Conservation (phyloP, 352 stramenopile genomes). For the Pythium diclinum region DNA sequence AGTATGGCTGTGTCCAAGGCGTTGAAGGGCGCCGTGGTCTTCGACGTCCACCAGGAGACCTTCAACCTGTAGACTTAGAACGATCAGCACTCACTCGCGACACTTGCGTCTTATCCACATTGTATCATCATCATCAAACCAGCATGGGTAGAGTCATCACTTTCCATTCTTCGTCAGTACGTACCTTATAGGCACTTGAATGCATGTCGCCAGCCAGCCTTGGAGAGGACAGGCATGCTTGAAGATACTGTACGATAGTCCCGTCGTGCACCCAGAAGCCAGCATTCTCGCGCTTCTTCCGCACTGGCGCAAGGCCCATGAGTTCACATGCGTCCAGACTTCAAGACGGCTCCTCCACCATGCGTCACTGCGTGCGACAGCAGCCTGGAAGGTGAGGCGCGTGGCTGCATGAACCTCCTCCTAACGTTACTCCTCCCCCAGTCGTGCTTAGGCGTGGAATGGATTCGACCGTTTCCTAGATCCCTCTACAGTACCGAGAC, state of each 20-base stretch:
- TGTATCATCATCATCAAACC: not conserved
- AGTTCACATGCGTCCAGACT: not conserved
- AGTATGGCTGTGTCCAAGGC: not conserved
- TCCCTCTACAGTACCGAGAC: not conserved
- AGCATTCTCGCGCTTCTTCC: not conserved
- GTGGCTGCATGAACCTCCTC: not conserved
- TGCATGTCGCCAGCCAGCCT: too few species aligned
- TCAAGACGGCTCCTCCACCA: not conserved
- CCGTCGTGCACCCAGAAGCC: not conserved
- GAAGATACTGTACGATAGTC: too few species aligned
- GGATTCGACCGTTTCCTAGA: not conserved
- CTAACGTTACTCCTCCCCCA: too few species aligned
- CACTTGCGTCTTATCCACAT: too few species aligned
- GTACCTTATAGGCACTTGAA: too few species aligned
- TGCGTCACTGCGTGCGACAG: too few species aligned
- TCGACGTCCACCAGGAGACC: constrained; percentile 20
- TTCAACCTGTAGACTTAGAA: constrained; percentile 4
- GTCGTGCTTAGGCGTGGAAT: not conserved
- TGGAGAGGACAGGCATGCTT: too few species aligned
- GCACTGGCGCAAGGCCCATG: not conserved
- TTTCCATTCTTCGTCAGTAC: too few species aligned
- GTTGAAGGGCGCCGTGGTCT: not conserved
- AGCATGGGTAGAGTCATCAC: too few species aligned
- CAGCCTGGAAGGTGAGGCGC: not conserved
- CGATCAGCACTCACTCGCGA: too few species aligned